Conservation (phyloP, 148 eudicot species). For the Cornus kousa region DNA sequence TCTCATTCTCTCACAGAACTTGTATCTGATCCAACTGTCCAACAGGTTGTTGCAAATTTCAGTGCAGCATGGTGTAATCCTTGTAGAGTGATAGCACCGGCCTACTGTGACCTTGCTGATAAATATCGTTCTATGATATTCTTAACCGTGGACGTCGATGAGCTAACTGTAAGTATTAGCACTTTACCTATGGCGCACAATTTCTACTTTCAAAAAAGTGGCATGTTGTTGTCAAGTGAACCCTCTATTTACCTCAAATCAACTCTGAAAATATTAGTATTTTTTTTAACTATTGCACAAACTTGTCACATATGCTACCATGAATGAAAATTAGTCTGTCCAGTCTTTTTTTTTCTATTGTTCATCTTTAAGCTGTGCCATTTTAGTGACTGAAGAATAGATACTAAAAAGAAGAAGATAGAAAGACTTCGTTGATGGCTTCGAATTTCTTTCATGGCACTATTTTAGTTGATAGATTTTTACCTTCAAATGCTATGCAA, state of each 20-base stretch:
- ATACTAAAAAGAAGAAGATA: too few relatives aligned
- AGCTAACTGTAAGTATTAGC: conserved; percentile 54
- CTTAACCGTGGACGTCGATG: conserved; percentile 68
- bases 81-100: conserved; percentile 50
- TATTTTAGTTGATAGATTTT: too few relatives aligned
- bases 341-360: not conserved
- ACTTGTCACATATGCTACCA: not conserved
- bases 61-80: conserved; percentile 71
- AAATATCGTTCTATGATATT: conserved; percentile 54
- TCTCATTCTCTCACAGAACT: not conserved
- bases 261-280: too few relatives aligned
- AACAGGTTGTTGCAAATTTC: conserved; percentile 71
- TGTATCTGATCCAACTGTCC: not conserved
- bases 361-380: not conserved
- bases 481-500: too few relatives aligned
- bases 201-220: not conserved
- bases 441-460: too few relatives aligned
- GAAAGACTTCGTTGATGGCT: too few relatives aligned
- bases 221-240: not conserved
- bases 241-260: too few relatives aligned
- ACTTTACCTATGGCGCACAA: not conserved
- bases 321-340: not conserved
- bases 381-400: too few relatives aligned
- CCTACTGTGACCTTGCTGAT: conserved; percentile 60
- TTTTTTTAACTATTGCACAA: too few relatives aligned